Percentiles rank a stretch among this genome's conserved stretches.
phyloP scores from a whole-genome alignment of 768 basidiomycete species.

The Rhodosporidiobolus odoratus region DNA sequence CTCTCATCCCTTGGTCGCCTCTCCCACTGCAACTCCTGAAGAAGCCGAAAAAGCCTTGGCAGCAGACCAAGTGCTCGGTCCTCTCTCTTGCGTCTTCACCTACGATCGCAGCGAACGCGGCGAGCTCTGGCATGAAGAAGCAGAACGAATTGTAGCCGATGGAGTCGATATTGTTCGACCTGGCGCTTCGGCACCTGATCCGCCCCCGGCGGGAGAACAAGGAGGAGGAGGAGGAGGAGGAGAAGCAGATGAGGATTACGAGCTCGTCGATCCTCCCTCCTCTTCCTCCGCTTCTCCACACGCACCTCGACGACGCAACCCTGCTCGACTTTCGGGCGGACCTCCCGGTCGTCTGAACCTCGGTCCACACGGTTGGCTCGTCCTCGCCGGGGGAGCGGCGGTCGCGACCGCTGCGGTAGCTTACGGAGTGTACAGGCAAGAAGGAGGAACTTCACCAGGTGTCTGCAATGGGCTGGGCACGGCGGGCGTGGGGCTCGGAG shows the following conservation, averaged over 20 bases:
- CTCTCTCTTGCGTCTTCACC: constrained; percentile 35
- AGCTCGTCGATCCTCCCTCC: background rate
- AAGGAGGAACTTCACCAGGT: too few relatives aligned
- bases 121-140: constrained; percentile 1
- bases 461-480: background rate
- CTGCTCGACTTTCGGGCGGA: too few relatives aligned
- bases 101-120: background rate
- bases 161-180: constrained; percentile 14
- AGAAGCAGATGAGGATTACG: background rate
- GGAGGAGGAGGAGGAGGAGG: background rate
- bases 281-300: too few relatives aligned
- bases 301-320: constrained; percentile 4
- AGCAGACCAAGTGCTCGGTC: constrained; percentile 31
- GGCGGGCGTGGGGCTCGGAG: background rate
- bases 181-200: background rate
- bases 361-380: constrained; percentile 32
- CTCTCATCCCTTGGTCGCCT: constrained; percentile 11
- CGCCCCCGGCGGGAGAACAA: background rate
- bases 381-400: constrained; percentile 19
- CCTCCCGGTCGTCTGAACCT: constrained; percentile 8
- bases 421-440: constrained; percentile 13
- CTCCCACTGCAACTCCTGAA: background rate
- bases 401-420: constrained; percentile 30
- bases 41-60: background rate
- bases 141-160: constrained; percentile 3